Conservation (phyloP, 2,329 filamentous ascomycete genomes). For the Hypoxylon sp. region DNA sequence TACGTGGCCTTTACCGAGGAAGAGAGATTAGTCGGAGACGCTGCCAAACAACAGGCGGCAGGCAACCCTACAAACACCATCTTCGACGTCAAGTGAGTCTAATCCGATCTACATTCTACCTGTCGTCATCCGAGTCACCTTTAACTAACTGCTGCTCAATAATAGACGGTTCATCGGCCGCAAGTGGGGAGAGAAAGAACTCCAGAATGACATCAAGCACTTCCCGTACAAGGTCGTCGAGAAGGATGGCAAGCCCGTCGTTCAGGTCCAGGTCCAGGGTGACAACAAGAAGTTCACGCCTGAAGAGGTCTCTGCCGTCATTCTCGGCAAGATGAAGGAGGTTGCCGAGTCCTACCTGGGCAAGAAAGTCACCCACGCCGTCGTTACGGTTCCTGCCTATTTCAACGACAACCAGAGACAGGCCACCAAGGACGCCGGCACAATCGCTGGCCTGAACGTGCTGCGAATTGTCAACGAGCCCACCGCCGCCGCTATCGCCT, state of each 20-base stretch:
- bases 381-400: constrained; percentile 95
- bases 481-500: constrained; percentile 93
- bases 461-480: constrained; percentile 97
- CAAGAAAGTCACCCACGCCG: constrained; percentile 84
- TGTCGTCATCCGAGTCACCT: constrained; percentile 33
- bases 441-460: constrained; percentile 91
- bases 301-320: constrained; percentile 83
- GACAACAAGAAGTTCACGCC: constrained; percentile 77
- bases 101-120: background rate
- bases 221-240: constrained; percentile 95
- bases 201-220: constrained; percentile 95
- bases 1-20: constrained; percentile 98
- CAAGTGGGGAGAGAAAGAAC: constrained; percentile 83
- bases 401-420: constrained; percentile 99
- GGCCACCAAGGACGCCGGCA: constrained; percentile 93
- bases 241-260: constrained; percentile 88
- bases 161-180: constrained; percentile 81
- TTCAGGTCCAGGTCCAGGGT: constrained; percentile 75
- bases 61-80: constrained; percentile 79
- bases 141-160: constrained; percentile 44
- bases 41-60: constrained; percentile 94
- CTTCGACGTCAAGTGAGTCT: constrained; percentile 83
- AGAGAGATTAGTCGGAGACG: constrained; percentile 95
- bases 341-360: constrained; percentile 80
- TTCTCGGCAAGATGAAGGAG: constrained; percentile 86